Percentiles rank a stretch among this genome's conserved stretches.
Evolutionary conservation across 148 eudicot species (phyloP).

Genomic region (Chenopodium suecicum): DNA sequence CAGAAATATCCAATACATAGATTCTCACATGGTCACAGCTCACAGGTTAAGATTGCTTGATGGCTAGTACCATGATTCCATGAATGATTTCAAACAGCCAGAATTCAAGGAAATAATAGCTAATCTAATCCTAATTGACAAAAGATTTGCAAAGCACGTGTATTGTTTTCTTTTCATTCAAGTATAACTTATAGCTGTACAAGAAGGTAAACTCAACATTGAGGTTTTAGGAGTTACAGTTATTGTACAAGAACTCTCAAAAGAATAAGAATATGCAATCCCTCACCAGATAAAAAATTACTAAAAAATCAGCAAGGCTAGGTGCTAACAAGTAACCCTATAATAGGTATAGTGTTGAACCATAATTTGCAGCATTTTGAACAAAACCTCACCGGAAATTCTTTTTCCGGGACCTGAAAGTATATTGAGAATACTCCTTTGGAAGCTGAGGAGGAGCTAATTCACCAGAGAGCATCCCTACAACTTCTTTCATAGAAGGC

Average conservation of each 20-base stretch:
- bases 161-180: constrained; percentile 2
- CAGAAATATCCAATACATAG: neutral
- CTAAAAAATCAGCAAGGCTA: constrained; percentile 1
- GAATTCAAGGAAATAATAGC: neutral
- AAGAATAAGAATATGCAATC: constrained; percentile 8
- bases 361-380: neutral
- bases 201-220: constrained; percentile 10
- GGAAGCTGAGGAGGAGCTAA: constrained; percentile 69
- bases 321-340: neutral
- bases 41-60: neutral
- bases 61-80: neutral
- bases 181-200: constrained; percentile 20
- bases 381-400: constrained; percentile 49
- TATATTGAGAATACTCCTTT: constrained; percentile 58
- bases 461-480: constrained; percentile 84
- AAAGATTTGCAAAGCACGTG: neutral
- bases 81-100: neutral
- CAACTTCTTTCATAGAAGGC: constrained; percentile 92
- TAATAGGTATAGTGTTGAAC: constrained; percentile 2
- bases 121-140: neutral
- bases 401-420: constrained; percentile 64
- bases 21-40: neutral
- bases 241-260: constrained; percentile 5
- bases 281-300: neutral
- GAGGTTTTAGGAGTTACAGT: neutral